These are phyloP conservation scores for Zymoseptoria crescenta DNA, from an alignment of 2,329 filamentous ascomycete species.

Conservation along the genomic window DNA sequence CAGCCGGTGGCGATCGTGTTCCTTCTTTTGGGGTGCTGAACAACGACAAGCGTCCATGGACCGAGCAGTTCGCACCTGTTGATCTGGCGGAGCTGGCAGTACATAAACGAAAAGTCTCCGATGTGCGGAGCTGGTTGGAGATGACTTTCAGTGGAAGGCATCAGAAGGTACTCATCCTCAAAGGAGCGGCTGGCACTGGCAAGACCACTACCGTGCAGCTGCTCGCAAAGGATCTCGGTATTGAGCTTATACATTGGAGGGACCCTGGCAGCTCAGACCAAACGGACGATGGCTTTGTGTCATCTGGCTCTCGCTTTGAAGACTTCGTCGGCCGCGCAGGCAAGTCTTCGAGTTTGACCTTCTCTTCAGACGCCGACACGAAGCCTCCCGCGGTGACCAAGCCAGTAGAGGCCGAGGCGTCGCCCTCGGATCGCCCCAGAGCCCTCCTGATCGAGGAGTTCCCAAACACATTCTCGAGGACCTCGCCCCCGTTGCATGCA, in stretches of 20 bases:
- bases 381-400: conserved; percentile 1
- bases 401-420: conserved; percentile 1
- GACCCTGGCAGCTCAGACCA: conserved; percentile 63
- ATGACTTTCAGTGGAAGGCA: conserved; percentile 56
- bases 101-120: conserved; percentile 85
- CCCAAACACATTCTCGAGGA: conserved; percentile 41
- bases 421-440: conserved; percentile 20
- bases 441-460: conserved; percentile 45
- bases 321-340: conserved; percentile 81
- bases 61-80: conserved; percentile 69
- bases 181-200: conserved; percentile 82
- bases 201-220: conserved; percentile 84
- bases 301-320: conserved; percentile 74
- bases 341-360: conserved; percentile 65
- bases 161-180: conserved; percentile 52
- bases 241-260: conserved; percentile 80
- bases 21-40: conserved; percentile 22
- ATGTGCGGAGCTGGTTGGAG: conserved; percentile 77
- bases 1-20: conserved; percentile 28
- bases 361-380: conserved; percentile 23
- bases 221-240: conserved; percentile 67
- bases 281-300: conserved; percentile 55
- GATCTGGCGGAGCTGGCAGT: conserved; percentile 80
- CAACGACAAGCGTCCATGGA: conserved; percentile 69
- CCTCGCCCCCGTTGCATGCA: conserved; percentile 37